A percentile compares a stretch with the other conserved stretches of the same genome.
These are phyloP conservation scores for Teunomyces cretensis DNA, from an alignment of 805 yeast genomes.

Conservation along the genomic window DNA sequence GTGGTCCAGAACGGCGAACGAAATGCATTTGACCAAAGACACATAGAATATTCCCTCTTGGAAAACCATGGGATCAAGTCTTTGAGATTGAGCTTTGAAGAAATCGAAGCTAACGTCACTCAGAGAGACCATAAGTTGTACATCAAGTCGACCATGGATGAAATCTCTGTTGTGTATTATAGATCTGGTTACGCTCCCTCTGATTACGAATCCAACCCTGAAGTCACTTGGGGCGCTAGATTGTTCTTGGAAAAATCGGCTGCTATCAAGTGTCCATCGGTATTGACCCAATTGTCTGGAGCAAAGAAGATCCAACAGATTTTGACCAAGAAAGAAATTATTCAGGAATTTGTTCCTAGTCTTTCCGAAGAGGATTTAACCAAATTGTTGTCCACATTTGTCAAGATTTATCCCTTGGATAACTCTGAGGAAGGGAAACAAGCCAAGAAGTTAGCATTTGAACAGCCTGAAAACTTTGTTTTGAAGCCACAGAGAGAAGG, in stretches of 20 bases:
- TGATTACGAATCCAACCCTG: conserved; percentile 61
- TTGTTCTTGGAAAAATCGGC: conserved; percentile 64
- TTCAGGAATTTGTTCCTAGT: conserved; percentile 48
- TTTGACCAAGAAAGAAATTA: conserved; percentile 54
- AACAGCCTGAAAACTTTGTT: conserved; percentile 69
- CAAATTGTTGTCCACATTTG: conserved; percentile 63
- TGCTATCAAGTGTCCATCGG: conserved; percentile 90
- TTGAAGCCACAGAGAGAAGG: conserved; percentile 98
- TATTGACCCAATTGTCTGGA: conserved; percentile 88
- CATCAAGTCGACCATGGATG: conserved; percentile 56
- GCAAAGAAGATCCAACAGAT: conserved; percentile 92
- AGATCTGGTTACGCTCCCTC: conserved; percentile 86
- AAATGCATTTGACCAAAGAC: conserved; percentile 89
- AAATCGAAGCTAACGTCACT: conserved; percentile 46
- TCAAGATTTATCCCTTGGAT: conserved; percentile 84
- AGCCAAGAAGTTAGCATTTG: conserved; percentile 69
- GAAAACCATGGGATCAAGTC: conserved; percentile 56
- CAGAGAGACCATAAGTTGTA: conserved; percentile 49
- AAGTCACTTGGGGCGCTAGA: conserved; percentile 77
- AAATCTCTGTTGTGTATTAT: conserved; percentile 85
- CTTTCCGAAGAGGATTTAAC: conserved; percentile 26
- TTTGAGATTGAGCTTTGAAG: conserved; percentile 65
- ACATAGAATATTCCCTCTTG: conserved; percentile 70
- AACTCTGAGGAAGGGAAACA: conserved; percentile 55
- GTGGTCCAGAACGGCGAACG: conserved; percentile 84